phyloP scores from a whole-genome alignment of 345 rosid species.

The Populus euphratica region DNA sequence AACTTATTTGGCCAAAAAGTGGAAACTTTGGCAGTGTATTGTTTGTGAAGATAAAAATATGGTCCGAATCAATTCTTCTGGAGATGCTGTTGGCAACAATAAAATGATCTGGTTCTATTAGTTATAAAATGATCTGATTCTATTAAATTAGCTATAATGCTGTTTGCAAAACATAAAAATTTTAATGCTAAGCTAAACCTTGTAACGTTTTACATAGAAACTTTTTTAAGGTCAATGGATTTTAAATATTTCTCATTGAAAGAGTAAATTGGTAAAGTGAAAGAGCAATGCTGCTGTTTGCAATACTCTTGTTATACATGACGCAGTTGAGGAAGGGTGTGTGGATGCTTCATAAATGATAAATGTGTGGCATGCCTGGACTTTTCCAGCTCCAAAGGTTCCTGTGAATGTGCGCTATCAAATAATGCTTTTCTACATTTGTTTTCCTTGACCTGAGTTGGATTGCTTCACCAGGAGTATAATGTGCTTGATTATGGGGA shows the following conservation, averaged over 20 bases:
- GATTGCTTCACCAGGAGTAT: conserved; percentile 59
- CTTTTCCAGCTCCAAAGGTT: neutral
- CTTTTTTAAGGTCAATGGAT: neutral
- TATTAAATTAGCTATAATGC: neutral
- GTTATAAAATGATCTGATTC: neutral
- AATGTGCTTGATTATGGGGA: conserved; percentile 92
- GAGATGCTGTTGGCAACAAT: neutral
- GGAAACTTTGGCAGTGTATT: neutral
- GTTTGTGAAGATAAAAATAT: neutral
- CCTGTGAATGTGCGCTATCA: neutral
- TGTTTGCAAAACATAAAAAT: neutral
- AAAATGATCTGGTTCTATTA: neutral
- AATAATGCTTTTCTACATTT: conserved; percentile 1
- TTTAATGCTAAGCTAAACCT: neutral
- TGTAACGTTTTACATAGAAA: neutral
- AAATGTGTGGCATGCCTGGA: neutral
- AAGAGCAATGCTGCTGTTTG: neutral
- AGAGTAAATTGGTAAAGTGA: neutral
- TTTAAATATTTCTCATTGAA: neutral
- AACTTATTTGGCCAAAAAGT: neutral
- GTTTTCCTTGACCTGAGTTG: conserved; percentile 16
- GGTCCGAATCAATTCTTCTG: neutral
- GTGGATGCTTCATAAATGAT: neutral
- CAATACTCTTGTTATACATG: neutral
- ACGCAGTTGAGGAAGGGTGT: neutral